Evolutionary conservation across 176 grass and related monocot genomes (phyloP), one percentile per base, ranked within the genome.

Genomic region (Triticum dicoccoides): DNA sequence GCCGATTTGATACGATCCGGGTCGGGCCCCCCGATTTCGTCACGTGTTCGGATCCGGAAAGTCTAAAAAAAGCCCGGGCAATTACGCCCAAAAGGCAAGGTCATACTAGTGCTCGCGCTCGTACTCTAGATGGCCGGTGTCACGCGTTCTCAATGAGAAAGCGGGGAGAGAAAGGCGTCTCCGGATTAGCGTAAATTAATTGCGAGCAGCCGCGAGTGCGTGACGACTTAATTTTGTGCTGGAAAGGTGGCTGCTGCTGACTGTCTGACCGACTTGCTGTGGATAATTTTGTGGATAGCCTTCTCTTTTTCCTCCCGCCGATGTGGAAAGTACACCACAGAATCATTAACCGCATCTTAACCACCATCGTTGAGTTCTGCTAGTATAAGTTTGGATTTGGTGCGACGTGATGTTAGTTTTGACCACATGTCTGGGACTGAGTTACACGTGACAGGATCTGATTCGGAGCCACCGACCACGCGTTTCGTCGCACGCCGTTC

Each of bases 261-360:
- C 51, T 54, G 17, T 21, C 54, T 59, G n/a, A 78, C 37, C 33
- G 35, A 54, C 64, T 12, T 3, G 56, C 21, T 35, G 59, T 59
- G 85, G 89, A 91, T 91, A 80, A 41, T 76, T 29, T 69, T 84
- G 47, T 84, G 85, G 89, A 90, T 90, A 80, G 25, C 27, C 35
- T 52, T 42, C 33, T 10, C 3, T 38, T 67, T 45, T 65, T 51
- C 45, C 69, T 18, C 44, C 25, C 37, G 47, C 73, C 62, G 84
- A 87, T 63, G 68, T 87, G 89, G 45, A 86, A 86, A 83, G 78
- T 14, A 49, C 14, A 0, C 12, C 2, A 11, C 42, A 52, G 14
- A n/a, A 44, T 75, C 72, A 21, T 33, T 25, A 38, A 41, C 38
- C 38, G 38, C 38, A 39, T 39, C 38, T 11, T 42, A 42, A 47